Conservation (phyloP, 495 filamentous ascomycete genomes). For the Daldinia concentrica region DNA sequence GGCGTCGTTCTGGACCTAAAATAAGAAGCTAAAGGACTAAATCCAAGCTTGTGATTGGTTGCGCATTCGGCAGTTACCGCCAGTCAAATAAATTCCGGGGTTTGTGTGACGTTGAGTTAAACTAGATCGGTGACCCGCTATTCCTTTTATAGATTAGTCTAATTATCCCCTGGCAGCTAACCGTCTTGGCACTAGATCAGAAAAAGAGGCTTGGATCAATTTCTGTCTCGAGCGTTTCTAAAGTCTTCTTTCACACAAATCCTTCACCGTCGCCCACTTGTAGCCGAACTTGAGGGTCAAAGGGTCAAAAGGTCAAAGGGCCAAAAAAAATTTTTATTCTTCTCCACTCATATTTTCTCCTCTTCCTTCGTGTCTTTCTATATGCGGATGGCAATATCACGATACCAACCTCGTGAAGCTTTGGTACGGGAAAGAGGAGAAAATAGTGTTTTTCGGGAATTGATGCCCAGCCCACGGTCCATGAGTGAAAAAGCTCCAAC, state of each 20-base stretch:
- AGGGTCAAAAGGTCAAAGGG: not conserved
- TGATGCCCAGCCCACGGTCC: conserved; percentile 22
- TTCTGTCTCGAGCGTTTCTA: conserved; percentile 8
- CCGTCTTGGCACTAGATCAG: conserved; percentile 40
- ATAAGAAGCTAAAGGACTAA: conserved; percentile 20
- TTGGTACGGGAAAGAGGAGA: conserved; percentile 5
- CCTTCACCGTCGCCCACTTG: conserved; percentile 43
- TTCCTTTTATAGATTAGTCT: conserved; percentile 8
- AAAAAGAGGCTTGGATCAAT: conserved; percentile 26
- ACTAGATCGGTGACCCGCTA: conserved; percentile 40
- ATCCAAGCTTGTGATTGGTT: conserved; percentile 32
- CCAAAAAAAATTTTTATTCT: conserved; percentile 16
- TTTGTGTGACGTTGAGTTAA: conserved; percentile 45
- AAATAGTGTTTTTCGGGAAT: conserved; percentile 18
- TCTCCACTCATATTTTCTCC: conserved; percentile 23
- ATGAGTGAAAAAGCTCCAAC: conserved; percentile 10
- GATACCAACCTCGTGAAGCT: conserved; percentile 18
- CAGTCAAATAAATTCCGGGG: conserved; percentile 29
- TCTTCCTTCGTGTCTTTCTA: not conserved
- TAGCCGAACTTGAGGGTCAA: not conserved
- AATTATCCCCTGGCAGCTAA: conserved; percentile 28
- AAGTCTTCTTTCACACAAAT: conserved; percentile 29
- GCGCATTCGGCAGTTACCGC: conserved; percentile 42
- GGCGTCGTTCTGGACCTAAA: conserved; percentile 30
- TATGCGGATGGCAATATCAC: conserved; percentile 26